Base-by-base conservation (phyloP, 345 rosid species). In the Xanthoceras sorbifolium region DNA sequence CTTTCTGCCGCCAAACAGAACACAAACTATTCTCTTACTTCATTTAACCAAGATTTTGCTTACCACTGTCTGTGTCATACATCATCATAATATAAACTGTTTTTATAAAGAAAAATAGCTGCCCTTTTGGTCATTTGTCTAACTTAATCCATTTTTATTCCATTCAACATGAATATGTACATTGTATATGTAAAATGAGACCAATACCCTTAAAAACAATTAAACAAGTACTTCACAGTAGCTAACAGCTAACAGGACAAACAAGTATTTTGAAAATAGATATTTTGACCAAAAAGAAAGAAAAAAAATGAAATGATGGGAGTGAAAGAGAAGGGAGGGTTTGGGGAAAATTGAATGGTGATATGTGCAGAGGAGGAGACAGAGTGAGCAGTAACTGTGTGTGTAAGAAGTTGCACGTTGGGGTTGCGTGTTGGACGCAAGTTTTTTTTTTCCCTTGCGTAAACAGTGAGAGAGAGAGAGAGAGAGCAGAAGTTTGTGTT, bases 391-490 rank as follows among this genome's bases (percentile, higher is more conserved):
- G 63, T 9, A 25, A n/a, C 11, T 31, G 38, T 31, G 17, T 29
- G 65, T 22, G 34, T 17, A 71, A 66, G 69, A 44, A 54, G 64
- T 34, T 78, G 78, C 84, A 75, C 80, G 86, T 81, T 72, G 73
- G 84, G 85, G 81, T 84, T 82, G 87, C 89, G 89, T 86, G 89
- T 78, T 42, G 76, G 80, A 63, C 75, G 73, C 74, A 28, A 83
- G 75, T 48, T 65, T 76, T 76, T 17, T 50, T 31, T 26, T 67
- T 44, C 12, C 28, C 36, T 73, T 70, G 20, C 76, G 72, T 76
- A 71, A 78, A 57, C 57, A 20, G 32, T 18, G 57, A 38, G 29
- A 23, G 25, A 25, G 52, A 31, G 9, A 26, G 11, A 66, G 10
- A 64, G 42, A 38, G 1, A 38, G 46, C 46, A 42, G 3, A 60